A percentile compares a stretch with the other conserved stretches of the same genome.
These are phyloP conservation scores for Solanum hybrid DNA, from an alignment of 305 asterid genomes.

Conservation along the genomic window DNA sequence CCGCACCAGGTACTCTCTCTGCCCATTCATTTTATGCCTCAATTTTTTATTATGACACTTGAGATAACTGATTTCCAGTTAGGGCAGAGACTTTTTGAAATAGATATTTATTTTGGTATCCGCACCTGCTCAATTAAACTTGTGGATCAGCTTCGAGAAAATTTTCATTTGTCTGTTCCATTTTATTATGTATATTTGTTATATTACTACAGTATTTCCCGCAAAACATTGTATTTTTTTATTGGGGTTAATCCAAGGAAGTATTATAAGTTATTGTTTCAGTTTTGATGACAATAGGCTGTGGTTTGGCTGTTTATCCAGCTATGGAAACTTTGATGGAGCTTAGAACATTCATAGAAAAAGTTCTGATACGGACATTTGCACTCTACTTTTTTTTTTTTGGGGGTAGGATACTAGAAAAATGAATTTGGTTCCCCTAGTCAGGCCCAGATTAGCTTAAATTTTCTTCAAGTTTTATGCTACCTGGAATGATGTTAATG, in stretches of 20 bases:
- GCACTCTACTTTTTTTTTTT: neutral
- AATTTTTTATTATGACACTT: neutral
- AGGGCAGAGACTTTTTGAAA: neutral
- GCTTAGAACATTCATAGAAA: neutral
- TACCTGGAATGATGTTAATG: neutral
- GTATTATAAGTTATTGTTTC: neutral
- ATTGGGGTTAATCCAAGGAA: neutral
- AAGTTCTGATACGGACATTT: neutral
- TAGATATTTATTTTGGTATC: neutral
- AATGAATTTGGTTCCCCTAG: neutral
- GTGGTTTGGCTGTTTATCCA: neutral
- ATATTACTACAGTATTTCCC: neutral
- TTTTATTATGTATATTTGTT: neutral
- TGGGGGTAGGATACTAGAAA: neutral
- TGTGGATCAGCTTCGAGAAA: neutral
- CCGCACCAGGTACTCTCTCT: conserved; percentile 31
- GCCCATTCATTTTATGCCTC: neutral
- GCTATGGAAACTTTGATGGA: neutral
- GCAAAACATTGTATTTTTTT: neutral
- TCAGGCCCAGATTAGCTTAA: neutral
- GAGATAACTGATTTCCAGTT: neutral
- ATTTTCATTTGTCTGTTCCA: neutral
- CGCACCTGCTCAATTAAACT: neutral
- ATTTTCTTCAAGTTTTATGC: neutral
- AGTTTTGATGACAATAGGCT: neutral